A percentile compares a stretch with the other conserved stretches of the same genome.
phyloP scores from a whole-genome alignment of 2,329 filamentous ascomycete genomes.

The Pseudopyricularia cyperi region DNA sequence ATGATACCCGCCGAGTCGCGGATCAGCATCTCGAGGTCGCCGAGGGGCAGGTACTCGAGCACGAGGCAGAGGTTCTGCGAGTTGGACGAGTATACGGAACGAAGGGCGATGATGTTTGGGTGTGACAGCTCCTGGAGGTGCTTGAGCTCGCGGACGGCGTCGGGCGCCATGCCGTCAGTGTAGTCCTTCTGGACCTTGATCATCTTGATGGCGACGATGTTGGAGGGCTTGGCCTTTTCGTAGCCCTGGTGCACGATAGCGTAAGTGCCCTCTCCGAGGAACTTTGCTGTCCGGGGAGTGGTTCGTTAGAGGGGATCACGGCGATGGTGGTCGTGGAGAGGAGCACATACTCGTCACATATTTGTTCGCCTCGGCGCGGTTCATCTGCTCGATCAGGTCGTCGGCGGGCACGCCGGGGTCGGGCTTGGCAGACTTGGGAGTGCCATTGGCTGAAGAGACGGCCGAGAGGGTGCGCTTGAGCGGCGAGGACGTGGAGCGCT shows the following conservation, averaged over 20 bases:
- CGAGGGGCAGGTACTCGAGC: constrained; percentile 84
- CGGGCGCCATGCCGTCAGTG: constrained; percentile 82
- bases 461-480: constrained; percentile 15
- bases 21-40: constrained; percentile 89
- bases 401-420: constrained; percentile 9
- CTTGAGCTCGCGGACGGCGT: constrained; percentile 91
- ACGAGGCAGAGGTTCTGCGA: constrained; percentile 95
- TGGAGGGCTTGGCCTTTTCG: constrained; percentile 55
- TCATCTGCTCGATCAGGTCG: constrained; percentile 67
- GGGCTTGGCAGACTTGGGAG: constrained; percentile 8
- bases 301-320: not conserved
- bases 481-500: constrained; percentile 7
- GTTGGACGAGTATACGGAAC: constrained; percentile 89
- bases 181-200: constrained; percentile 81
- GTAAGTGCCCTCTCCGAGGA: constrained; percentile 93
- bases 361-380: constrained; percentile 70
- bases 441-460: constrained; percentile 15
- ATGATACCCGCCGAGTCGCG: constrained; percentile 66
- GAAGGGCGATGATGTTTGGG: constrained; percentile 86
- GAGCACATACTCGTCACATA: constrained; percentile 67
- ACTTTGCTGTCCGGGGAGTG: constrained; percentile 48
- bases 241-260: constrained; percentile 89
- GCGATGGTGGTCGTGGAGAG: no score
- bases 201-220: constrained; percentile 83
- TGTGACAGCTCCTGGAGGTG: constrained; percentile 89